Conservation (phyloP, 75 land plant genomes). For the Cupressus sempervirens region DNA sequence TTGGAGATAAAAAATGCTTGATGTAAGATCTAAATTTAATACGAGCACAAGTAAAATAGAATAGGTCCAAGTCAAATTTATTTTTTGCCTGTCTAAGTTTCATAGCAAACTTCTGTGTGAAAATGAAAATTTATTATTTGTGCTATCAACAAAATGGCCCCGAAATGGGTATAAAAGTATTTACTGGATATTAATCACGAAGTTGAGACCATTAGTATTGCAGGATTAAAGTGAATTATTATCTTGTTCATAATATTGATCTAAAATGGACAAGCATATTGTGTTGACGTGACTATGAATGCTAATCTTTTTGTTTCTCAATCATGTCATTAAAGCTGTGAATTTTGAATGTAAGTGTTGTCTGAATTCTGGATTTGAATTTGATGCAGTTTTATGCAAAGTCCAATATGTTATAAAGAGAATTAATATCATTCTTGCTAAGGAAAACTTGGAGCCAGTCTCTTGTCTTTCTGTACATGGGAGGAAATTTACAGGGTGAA, state of each 20-base stretch:
- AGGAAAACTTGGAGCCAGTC: not conserved
- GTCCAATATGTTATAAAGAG: not conserved
- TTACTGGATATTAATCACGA: not conserved
- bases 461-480: not conserved
- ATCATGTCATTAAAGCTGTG: not conserved
- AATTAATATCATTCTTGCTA: not conserved
- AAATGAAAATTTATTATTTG: not conserved
- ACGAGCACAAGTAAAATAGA: not conserved
- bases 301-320: not conserved
- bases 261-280: not conserved
- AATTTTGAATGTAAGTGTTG: not conserved
- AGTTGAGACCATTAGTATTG: not conserved
- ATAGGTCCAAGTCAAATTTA: not conserved
- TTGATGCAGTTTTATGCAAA: not conserved
- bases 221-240: not conserved
- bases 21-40: not conserved
- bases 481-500: not conserved
- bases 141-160: not conserved
- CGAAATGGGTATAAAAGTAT: not conserved
- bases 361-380: not conserved
- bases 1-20: not conserved
- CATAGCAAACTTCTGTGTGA: not conserved
- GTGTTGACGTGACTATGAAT: not conserved
- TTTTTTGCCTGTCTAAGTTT: not conserved
- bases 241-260: not conserved